Conservation (phyloP, 768 basidiomycete species). For the Gautieria morchelliformis region DNA sequence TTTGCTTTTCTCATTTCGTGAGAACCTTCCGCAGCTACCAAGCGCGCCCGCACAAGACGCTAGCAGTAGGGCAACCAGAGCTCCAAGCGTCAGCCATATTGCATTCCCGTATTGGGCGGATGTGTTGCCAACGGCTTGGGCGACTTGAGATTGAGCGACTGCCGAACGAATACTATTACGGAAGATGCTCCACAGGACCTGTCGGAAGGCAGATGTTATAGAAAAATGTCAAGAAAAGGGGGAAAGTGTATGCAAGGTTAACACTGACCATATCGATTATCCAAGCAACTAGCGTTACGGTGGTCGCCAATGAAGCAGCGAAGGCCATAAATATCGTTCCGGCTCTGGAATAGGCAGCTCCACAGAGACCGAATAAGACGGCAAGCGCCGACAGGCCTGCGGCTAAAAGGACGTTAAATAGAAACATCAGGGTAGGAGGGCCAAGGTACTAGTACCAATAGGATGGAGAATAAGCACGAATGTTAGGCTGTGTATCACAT, state of each 20-base stretch:
- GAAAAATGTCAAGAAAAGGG: background rate
- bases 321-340: slow-evolving; percentile 77
- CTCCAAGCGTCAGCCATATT: slow-evolving; percentile 74
- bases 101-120: slow-evolving; percentile 64
- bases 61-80: slow-evolving; percentile 54
- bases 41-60: slow-evolving; percentile 58
- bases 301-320: slow-evolving; percentile 50
- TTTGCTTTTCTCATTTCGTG: too few species aligned
- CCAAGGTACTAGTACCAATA: slow-evolving; percentile 42
- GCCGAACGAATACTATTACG: slow-evolving; percentile 45
- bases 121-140: slow-evolving; percentile 12
- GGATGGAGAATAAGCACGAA: slow-evolving; percentile 70
- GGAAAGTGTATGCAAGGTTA: background rate
- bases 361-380: slow-evolving; percentile 59
- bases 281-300: slow-evolving; percentile 60
- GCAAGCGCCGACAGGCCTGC: slow-evolving; percentile 59
- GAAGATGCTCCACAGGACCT: slow-evolving; percentile 58
- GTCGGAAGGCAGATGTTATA: background rate
- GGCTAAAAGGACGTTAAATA: slow-evolving; percentile 23
- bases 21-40: slow-evolving; percentile 47
- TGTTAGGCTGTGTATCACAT: slow-evolving; percentile 59
- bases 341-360: slow-evolving; percentile 49
- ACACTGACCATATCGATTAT: slow-evolving; percentile 56
- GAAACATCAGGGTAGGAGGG: slow-evolving; percentile 11
- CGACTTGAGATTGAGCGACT: slow-evolving; percentile 17